phyloP scores from a whole-genome alignment of 768 basidiomycete species.

The Gymnopilus dilepis region DNA sequence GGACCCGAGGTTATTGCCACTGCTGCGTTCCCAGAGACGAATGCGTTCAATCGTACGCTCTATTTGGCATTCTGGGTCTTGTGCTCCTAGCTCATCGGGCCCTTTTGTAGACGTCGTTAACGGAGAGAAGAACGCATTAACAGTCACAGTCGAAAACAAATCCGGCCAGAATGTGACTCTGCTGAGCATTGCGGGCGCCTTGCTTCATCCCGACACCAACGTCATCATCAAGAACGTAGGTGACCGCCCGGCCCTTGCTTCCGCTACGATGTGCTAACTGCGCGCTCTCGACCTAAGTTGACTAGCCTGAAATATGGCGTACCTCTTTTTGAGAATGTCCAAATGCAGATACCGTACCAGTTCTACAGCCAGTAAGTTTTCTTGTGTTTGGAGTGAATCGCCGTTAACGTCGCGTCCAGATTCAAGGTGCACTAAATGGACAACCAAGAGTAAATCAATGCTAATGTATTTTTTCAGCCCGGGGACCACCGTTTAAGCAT shows the following conservation, averaged over 20 bases:
- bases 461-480: conserved; percentile 47
- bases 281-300: conserved; percentile 47
- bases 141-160: conserved; percentile 74
- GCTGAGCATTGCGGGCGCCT: conserved; percentile 65
- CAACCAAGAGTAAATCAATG: neutral
- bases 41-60: conserved; percentile 75
- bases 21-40: conserved; percentile 71
- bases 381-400: neutral
- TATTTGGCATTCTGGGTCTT: conserved; percentile 22
- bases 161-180: conserved; percentile 76
- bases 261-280: neutral
- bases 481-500: conserved; percentile 76
- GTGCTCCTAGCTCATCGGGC: conserved; percentile 22
- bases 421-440: conserved; percentile 56
- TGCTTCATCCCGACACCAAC: conserved; percentile 68
- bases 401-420: conserved; percentile 38
- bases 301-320: conserved; percentile 59
- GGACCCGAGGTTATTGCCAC: conserved; percentile 56
- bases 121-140: conserved; percentile 76
- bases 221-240: conserved; percentile 73
- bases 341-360: conserved; percentile 68
- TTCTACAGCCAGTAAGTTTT: conserved; percentile 83
- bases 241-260: neutral
- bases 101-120: conserved; percentile 74
- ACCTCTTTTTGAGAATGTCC: conserved; percentile 57